Conservation (phyloP, 768 basidiomycete genomes). For the Macrocybe gigantea region DNA sequence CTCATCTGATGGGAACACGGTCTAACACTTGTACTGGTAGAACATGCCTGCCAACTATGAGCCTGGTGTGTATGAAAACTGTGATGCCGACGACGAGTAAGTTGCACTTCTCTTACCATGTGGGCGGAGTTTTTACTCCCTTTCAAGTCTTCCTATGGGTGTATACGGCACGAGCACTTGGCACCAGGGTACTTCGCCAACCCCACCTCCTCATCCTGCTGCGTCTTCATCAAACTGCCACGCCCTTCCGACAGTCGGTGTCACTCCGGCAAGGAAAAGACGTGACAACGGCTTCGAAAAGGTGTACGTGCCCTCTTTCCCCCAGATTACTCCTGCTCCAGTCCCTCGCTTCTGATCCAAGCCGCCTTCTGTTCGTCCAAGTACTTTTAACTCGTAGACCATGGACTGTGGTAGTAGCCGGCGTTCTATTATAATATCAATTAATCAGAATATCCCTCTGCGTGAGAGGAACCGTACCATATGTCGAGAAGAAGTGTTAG, state of each 20-base stretch:
- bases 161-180: constrained; percentile 70
- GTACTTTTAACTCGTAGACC: no score
- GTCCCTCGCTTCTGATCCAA: not conserved
- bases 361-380: no score
- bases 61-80: not conserved
- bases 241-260: constrained; percentile 26
- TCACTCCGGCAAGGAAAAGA: constrained; percentile 19
- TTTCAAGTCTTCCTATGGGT: constrained; percentile 50
- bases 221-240: constrained; percentile 65
- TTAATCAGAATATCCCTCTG: no score
- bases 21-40: not conserved
- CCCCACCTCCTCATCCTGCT: constrained; percentile 52
- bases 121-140: not conserved
- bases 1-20: not conserved
- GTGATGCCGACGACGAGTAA: constrained; percentile 46
- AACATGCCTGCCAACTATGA: constrained; percentile 3
- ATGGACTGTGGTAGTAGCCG: no score
- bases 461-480: no score
- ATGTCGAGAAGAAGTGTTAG: no score
- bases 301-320: not conserved
- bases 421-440: no score
- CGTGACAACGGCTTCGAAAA: constrained; percentile 9
- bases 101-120: constrained; percentile 5
- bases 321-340: not conserved
- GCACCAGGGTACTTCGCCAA: constrained; percentile 54